Evolutionary conservation across 2,329 filamentous ascomycete genomes (phyloP), one percentile per base, ranked within the genome.

Genomic region (Graphiopsis chlorocephala): DNA sequence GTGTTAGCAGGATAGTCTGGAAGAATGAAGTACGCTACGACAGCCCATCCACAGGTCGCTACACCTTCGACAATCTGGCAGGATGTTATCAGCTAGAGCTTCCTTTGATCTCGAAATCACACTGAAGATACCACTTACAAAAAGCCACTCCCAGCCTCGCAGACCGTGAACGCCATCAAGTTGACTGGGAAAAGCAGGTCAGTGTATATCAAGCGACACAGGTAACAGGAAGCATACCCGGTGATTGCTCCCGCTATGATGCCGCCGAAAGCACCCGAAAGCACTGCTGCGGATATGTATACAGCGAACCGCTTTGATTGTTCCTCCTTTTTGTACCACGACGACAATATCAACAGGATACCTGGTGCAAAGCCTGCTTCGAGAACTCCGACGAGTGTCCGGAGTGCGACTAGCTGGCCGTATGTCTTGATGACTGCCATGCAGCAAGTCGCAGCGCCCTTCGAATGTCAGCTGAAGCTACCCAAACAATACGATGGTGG

Each of bases 271-370:
- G 83, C 84, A n/a, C 83, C 83, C 0, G 79, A 84, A 2, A 85
- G 76, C 2, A 86, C 82, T 0, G 84, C 84, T 1, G 83, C 84
- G n/a, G 85, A 83, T 66, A 86, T 84, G 68, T 85, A 87, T 1
- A 88, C 73, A 8, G 80, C 83, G 52, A 85, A 84, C 2, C 86
- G 81, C 59, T 84, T 85, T 0, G 83, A 82, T 48, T 87, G 80
- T 68, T 88, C 86, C 14, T 81, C 80, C 57, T 80, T 83, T 66
- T 84, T 83, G 70, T 88, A 88, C 85, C 85, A 88, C 0, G 80
- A 85, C 0, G 83, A 85, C 7, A 88, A 78, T 25, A 84, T 79
- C 53, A 83, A 80, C 53, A 85, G 75, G 50, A 86, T 80, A 28
- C 84, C 85, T 0, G 85, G 84, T 53, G 82, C 84, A 55, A 85